Evolutionary conservation across 148 eudicot genomes (phyloP), one percentile per base, ranked within the genome.

Genomic region (Mesembryanthemum crystallinum): DNA sequence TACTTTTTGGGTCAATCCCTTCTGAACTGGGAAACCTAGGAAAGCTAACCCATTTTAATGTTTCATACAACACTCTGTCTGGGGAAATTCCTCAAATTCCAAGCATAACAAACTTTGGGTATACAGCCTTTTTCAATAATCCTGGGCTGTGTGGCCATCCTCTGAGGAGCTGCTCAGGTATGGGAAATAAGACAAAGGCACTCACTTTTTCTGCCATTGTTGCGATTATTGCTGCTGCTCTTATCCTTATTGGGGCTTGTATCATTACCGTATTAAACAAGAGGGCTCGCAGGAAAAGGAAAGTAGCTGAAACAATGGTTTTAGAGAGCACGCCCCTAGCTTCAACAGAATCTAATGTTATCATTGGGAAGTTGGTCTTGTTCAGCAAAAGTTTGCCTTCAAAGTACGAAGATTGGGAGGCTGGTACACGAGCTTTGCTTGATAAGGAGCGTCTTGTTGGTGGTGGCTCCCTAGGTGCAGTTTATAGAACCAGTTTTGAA

Each of bases 381-480:
- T 95, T 90, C 85, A 95, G 96, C 86, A 90, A 87, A 80, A 90
- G 80, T 81, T 83, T 95, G 61, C 98, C 98, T 45, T 90, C 98
- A 5, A 92, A 85, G 81, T 95, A 95, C 59, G 97, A 92, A 75
- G 98, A 95, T 69, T 92, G 98, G 98, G 98, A 95, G 76, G 84
- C 91, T 7, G 97, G 94, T 27, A 92, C 94, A 13, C 86, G 88
- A 77, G 91, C 97, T 62, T 84, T 95, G 85, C 94, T 92, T 7
- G 90, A 95, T 76, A 95, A 92, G 76, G 97, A 91, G 32, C 82
- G 88, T 74, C 47, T 95, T 33, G 83, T 95, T 60, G 98, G 98
- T 25, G 83, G 83, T 43, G 98, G 98, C 4, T 84, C 92, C 12
- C 78, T 89, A 27, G 98, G 98, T 42, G 71, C 91, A 1, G 98